Base-by-base conservation (phyloP, 139 green algal genomes). In the Chlorella sp. region DNA sequence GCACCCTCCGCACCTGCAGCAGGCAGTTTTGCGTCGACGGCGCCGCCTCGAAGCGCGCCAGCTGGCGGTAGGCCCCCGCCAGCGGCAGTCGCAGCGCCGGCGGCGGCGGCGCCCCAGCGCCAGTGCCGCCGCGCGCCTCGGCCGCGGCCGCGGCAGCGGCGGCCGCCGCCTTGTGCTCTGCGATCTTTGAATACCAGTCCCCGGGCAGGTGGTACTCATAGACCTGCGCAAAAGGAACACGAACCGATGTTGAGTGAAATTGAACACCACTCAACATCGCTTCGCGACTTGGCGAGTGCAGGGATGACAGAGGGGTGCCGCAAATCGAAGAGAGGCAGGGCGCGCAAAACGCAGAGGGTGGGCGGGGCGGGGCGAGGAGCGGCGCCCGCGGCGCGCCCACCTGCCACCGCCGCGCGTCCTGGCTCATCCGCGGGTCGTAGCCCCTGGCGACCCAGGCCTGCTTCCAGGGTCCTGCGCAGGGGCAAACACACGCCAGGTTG, bases 401-500 rank as follows among this genome's bases (percentile, higher is more conserved):
- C 21, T 84, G 78, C 55, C 70, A 84, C 25, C 27, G 27, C 12
- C 60, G 40, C 4, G 71, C 59, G 1, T 33, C 25, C 43, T 31
- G 64, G 12, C 23, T n/a, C 31, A 17, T 31, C 8, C 78, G 40
- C 9, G 78, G 78, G 73, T 84, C 78, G 56, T 72, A 84, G 29
- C 78, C 78, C 1, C 71, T 46, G 21, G 21, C 46, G 43, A 79
- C 46, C 71, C 71, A 84, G 5, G 78, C 61, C 5, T 64, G 35
- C n/a, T 72, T 76, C 78, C 78, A 84, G 15, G 78, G 78, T 19
- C 78, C 78, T 77, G 71, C 55, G 55, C 21, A n/a, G n/a, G n/a
- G n/a, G n/a, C n/a, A n/a, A n/a, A n/a, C n/a, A n/a, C n/a, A n/a
- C n/a, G n/a, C n/a, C n/a, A n/a, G n/a, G n/a, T n/a, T n/a, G n/a